Evolutionary conservation across 2,329 filamentous ascomycete species (phyloP).

Genomic region (Claviceps digitariae): DNA sequence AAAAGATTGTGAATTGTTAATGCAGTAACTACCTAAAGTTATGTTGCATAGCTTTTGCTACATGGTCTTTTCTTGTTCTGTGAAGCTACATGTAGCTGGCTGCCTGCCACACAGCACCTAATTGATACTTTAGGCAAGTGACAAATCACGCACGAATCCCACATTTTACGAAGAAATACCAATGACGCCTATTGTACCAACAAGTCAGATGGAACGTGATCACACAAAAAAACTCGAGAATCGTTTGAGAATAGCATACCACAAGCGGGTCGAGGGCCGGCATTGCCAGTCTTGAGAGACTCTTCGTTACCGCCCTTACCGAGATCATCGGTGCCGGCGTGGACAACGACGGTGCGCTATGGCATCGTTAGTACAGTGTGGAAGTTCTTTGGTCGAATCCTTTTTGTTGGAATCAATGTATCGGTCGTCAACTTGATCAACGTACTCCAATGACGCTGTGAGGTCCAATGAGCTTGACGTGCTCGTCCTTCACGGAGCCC

Average conservation of each 20-base stretch:
- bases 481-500: conserved; percentile 65
- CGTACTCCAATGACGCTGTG: conserved; percentile 87
- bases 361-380: conserved; percentile 1
- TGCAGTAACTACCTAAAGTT: background rate
- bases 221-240: background rate
- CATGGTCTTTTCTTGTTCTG: background rate
- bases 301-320: conserved; percentile 86
- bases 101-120: background rate
- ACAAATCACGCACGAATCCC: background rate
- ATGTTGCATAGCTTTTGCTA: background rate
- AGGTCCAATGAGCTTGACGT: conserved; percentile 91
- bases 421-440: conserved; percentile 5
- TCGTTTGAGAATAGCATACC: conserved; percentile 42
- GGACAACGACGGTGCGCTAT: conserved; percentile 86
- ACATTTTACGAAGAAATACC: conserved; percentile 60
- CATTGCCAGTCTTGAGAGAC: conserved; percentile 97
- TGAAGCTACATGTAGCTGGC: background rate
- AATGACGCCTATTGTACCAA: conserved; percentile 54
- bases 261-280: conserved; percentile 84
- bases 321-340: conserved; percentile 92
- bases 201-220: conserved; percentile 7
- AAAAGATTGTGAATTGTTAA: background rate
- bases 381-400: too few species aligned
- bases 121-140: background rate
- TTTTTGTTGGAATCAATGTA: background rate